phyloP scores from a whole-genome alignment of 768 basidiomycete genomes.

The Mycena pura region DNA sequence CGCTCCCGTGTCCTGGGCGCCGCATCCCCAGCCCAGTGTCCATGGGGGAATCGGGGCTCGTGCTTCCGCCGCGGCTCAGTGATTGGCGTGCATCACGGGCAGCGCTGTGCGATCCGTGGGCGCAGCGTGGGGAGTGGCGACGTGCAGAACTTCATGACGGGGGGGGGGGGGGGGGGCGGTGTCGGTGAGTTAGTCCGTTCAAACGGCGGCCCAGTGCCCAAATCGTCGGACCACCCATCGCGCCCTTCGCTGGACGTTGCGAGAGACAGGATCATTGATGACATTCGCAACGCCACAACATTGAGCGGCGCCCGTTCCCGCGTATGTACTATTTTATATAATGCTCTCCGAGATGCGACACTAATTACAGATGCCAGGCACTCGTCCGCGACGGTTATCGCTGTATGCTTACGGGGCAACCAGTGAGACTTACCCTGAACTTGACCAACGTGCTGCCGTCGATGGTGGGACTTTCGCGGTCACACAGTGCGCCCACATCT shows the following conservation, averaged over 20 bases:
- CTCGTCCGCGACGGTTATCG: conserved; percentile 25
- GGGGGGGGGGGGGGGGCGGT: too few relatives aligned
- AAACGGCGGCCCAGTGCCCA: conserved; percentile 10
- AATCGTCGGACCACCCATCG: conserved; percentile 5
- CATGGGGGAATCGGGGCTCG: too few relatives aligned
- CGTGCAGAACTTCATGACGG: too few relatives aligned
- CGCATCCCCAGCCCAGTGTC: too few relatives aligned
- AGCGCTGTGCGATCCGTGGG: too few relatives aligned
- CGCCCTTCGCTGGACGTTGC: conserved; percentile 17
- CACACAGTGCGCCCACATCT: conserved; percentile 21
- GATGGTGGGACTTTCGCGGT: neutral
- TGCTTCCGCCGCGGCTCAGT: too few relatives aligned
- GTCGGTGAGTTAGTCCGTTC: conserved; percentile 22
- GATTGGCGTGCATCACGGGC: too few relatives aligned
- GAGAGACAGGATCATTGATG: neutral
- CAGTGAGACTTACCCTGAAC: conserved; percentile 1
- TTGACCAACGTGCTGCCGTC: neutral
- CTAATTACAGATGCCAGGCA: conserved; percentile 12
- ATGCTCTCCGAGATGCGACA: neutral
- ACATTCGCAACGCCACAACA: conserved; percentile 1
- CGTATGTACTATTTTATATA: neutral
- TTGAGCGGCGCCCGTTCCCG: neutral
- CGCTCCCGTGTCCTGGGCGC: too few relatives aligned
- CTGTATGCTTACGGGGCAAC: conserved; percentile 22
- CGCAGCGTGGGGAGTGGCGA: too few relatives aligned